A percentile compares a stretch with the other conserved stretches of the same genome.
Evolutionary conservation across 2,329 filamentous ascomycete species (phyloP).

Genomic region (Verticillium alfalfae): DNA sequence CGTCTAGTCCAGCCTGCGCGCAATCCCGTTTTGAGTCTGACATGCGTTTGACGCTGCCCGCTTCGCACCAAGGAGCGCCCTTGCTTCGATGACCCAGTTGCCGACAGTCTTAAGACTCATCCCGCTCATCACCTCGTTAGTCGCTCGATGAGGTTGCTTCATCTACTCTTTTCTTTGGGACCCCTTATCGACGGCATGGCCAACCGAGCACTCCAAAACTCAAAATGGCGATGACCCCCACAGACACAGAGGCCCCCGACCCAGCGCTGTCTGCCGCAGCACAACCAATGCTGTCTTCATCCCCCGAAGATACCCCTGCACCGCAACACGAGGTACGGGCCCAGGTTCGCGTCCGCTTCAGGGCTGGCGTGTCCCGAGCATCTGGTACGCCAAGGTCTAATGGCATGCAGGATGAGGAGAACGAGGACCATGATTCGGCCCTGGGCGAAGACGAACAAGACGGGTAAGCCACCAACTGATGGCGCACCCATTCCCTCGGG

Average conservation of each 20-base stretch:
- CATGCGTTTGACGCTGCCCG: not conserved
- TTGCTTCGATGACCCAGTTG: not conserved
- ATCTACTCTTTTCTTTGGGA: not conserved
- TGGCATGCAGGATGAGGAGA: not conserved
- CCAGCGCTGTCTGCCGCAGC: not conserved
- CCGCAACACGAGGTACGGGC: not conserved
- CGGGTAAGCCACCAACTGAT: not conserved
- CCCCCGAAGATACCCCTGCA: not conserved
- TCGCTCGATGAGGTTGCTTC: not conserved
- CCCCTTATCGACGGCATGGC: not conserved
- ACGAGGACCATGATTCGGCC: not conserved
- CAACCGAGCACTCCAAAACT: not conserved
- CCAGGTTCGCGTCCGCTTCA: not conserved
- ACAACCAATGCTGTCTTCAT: not conserved
- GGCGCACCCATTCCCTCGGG: not conserved
- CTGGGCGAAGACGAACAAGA: not conserved
- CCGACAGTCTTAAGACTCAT: not conserved
- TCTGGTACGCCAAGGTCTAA: not conserved
- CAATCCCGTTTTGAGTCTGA: not conserved
- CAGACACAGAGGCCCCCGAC: not conserved
- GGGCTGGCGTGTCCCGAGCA: not conserved
- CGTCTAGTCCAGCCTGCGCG: not conserved
- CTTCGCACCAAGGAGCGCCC: not conserved
- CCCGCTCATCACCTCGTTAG: not conserved
- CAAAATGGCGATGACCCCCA: not conserved